phyloP scores from a whole-genome alignment of 768 basidiomycete genomes.

The Rubroboletus satanas region DNA sequence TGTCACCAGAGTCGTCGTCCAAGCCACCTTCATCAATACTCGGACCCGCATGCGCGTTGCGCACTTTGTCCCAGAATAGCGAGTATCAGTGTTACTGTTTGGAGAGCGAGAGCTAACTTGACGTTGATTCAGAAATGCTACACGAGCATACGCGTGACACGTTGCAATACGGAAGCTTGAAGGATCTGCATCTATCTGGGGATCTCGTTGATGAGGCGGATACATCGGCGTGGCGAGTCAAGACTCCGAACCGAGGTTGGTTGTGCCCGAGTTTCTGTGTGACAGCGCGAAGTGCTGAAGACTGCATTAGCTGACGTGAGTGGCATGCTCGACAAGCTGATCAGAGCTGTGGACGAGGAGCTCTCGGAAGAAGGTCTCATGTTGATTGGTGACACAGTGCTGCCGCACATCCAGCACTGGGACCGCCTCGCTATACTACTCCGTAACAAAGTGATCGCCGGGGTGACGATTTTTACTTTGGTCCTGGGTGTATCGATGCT shows the following conservation, averaged over 20 bases:
- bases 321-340: background rate
- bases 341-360: conserved; percentile 6
- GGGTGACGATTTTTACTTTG: background rate
- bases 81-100: background rate
- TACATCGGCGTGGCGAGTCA: background rate
- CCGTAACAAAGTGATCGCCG: background rate
- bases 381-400: conserved; percentile 3
- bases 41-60: background rate
- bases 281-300: background rate
- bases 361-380: conserved; percentile 9
- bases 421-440: conserved; percentile 4
- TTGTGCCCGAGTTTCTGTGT: background rate
- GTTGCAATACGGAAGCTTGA: background rate
- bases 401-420: conserved; percentile 13
- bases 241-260: background rate
- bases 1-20: no score
- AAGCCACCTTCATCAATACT: background rate
- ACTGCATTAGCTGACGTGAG: background rate
- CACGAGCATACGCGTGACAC: background rate
- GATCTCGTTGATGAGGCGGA: background rate
- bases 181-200: background rate
- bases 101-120: background rate
- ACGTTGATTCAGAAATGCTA: background rate
- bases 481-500: conserved; percentile 5
- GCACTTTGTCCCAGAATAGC: background rate